These are phyloP conservation scores for Colletotrichum sp. DNA, from an alignment of 2,329 filamentous ascomycete species.

Conservation along the genomic window DNA sequence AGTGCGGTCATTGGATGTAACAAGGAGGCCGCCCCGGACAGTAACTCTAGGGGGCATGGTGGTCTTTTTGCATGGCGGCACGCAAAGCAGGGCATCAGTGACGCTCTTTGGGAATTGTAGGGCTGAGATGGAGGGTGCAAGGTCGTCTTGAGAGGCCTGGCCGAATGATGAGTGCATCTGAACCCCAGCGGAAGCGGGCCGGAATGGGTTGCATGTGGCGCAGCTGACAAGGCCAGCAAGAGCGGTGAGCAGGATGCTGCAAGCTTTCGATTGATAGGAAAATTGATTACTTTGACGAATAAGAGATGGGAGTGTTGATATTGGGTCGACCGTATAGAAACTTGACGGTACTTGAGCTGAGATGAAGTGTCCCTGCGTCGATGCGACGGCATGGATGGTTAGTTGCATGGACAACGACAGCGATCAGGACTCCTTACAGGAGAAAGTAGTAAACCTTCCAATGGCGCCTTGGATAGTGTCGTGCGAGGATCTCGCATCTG, in stretches of 20 bases:
- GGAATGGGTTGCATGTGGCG: slow-evolving; percentile 11
- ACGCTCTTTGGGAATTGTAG: not conserved
- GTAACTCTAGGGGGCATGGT: not conserved
- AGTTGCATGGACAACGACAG: not conserved
- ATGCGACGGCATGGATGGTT: not conserved
- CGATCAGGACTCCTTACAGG: not conserved
- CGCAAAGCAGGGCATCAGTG: not conserved
- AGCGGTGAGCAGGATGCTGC: slow-evolving; percentile 16
- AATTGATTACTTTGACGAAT: not conserved
- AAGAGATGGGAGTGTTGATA: not conserved
- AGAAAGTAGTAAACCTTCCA: not conserved
- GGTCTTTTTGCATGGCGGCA: not conserved
- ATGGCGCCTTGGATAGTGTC: not conserved
- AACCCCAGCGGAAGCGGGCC: slow-evolving; percentile 12
- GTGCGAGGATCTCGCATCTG: slow-evolving; percentile 8
- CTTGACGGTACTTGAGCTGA: not conserved
- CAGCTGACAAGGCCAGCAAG: slow-evolving; percentile 8
- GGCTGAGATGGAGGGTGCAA: slow-evolving; percentile 17
- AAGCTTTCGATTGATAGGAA: not conserved
- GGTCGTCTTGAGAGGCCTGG: not conserved
- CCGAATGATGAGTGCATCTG: not conserved
- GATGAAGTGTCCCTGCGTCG: not conserved
- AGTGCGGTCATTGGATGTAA: not conserved
- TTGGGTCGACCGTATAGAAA: not conserved
- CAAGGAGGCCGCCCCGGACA: slow-evolving; percentile 5